Evolutionary conservation across 495 filamentous ascomycete species (phyloP), one percentile per base, ranked within the genome.

Genomic region (Aspergillus sparsus): DNA sequence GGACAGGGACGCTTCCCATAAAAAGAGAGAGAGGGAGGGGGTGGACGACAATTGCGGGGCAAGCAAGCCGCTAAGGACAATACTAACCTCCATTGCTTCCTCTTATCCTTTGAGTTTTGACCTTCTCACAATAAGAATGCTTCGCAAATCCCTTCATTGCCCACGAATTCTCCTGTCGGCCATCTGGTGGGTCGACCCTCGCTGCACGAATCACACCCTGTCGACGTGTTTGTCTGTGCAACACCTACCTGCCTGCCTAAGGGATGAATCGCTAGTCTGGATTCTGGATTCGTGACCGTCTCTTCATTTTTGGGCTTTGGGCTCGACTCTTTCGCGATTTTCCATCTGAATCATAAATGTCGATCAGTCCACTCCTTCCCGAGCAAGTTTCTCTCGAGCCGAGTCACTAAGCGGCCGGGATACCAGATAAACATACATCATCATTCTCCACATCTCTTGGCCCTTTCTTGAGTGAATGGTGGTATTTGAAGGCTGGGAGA

Each of bases 401-500:
- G 6, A 52, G 39, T 10, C 39, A 31, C 39, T 27, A 37, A 21
- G 51, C 16, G n/a, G 7, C 37, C 8, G 37, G 37, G 37, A 41
- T n/a, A n/a, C 10, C 10, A 41, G 15, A 53, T 36, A 53, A 45
- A 35, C 37, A 53, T 45, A 53, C 57, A 53, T 60, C 58, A 60
- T 53, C 31, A 9, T n/a, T 33, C 58, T 41, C 58, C 58, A 54
- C 58, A 15, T 33, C 11, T 31, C 13, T 11, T 2, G 15, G 21
- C 49, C 34, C 21, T 15, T 11, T 7, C 13, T 11, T 1, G 4
- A 13, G 49, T 51, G 51, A 39, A 60, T 60, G 58, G 27, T 54
- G 50, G 15, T 42, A 60, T 60, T 49, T 49, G 21, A 49, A 36
- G 57, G 57, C 45, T 15, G 13, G 12, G 13, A 45, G 36, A 39